A percentile compares a stretch with the other conserved stretches of the same genome.
These are phyloP conservation scores for Clathrus columnatus DNA, from an alignment of 768 basidiomycete species.

Conservation along the genomic window DNA sequence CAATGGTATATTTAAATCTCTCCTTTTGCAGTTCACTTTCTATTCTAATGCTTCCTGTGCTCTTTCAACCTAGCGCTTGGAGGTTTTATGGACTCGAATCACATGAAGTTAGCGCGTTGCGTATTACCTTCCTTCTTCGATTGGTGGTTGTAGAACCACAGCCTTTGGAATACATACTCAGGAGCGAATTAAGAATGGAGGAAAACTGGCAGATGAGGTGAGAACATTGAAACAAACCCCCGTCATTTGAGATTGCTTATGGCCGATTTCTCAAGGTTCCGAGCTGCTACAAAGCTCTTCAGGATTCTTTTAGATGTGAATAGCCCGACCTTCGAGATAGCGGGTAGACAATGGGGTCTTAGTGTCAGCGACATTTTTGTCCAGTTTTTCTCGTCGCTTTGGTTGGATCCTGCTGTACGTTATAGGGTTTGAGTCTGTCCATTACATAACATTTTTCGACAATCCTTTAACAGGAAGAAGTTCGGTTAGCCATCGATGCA, in stretches of 20 bases:
- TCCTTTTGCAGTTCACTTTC: not conserved
- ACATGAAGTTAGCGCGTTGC: slow-evolving; percentile 42
- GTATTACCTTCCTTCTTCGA: slow-evolving; percentile 50
- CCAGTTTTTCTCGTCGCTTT: slow-evolving; percentile 51
- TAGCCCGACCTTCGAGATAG: slow-evolving; percentile 50
- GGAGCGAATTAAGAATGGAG: slow-evolving; percentile 28
- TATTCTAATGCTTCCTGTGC: not conserved
- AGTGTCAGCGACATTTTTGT: slow-evolving; percentile 51
- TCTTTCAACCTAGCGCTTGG: slow-evolving; percentile 45
- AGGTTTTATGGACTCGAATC: slow-evolving; percentile 54
- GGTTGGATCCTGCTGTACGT: slow-evolving; percentile 54
- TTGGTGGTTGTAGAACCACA: slow-evolving; percentile 54
- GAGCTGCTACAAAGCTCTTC: slow-evolving; percentile 48
- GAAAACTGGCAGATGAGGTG: slow-evolving; percentile 46
- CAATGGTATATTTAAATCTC: slow-evolving; percentile 38
- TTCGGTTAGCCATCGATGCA: slow-evolving; percentile 49
- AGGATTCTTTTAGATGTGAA: slow-evolving; percentile 58
- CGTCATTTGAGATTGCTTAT: not conserved
- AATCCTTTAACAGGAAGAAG: slow-evolving; percentile 52
- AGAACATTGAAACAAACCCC: slow-evolving; percentile 13
- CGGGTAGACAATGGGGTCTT: slow-evolving; percentile 61
- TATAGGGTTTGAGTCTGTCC: not conserved
- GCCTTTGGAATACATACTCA: slow-evolving; percentile 47
- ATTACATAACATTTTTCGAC: not conserved
- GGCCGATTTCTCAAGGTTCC: slow-evolving; percentile 30